Evolutionary conservation across 305 asterid species (phyloP).

Genomic region (Fraxinus albicans): DNA sequence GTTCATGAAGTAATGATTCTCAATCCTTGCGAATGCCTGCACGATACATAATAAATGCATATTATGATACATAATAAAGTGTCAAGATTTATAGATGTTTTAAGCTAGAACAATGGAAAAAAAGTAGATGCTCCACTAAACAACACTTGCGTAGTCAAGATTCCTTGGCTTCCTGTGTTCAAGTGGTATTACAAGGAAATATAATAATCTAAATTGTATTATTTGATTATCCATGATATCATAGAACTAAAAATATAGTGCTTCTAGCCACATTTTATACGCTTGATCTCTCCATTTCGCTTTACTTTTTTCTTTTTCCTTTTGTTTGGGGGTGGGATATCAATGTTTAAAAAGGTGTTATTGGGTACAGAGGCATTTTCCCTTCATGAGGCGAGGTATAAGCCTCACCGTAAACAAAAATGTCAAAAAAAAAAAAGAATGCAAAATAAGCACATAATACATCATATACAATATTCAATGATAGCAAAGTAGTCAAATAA

Average conservation of each 20-base stretch:
- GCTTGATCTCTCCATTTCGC: neutral
- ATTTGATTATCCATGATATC: neutral
- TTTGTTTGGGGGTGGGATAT: neutral
- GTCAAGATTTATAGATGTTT: neutral
- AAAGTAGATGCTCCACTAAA: neutral
- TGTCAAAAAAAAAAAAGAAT: neutral
- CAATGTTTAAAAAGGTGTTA: neutral
- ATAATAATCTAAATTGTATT: neutral
- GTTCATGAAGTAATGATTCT: constrained; percentile 93
- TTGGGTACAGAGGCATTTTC: neutral
- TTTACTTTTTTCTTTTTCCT: neutral
- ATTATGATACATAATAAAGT: neutral
- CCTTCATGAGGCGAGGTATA: neutral
- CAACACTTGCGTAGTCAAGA: neutral
- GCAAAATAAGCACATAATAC: neutral
- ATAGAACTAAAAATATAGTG: neutral
- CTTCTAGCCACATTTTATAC: neutral
- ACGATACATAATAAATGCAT: constrained; percentile 20
- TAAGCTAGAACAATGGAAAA: neutral
- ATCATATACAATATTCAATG: neutral
- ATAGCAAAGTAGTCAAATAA: too few relatives aligned
- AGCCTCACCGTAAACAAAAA: too few relatives aligned
- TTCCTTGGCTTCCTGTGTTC: neutral
- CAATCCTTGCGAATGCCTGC: constrained; percentile 98
- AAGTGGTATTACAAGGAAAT: neutral